Conservation (phyloP, 805 yeast species). For the Starmerella vaccinii region DNA sequence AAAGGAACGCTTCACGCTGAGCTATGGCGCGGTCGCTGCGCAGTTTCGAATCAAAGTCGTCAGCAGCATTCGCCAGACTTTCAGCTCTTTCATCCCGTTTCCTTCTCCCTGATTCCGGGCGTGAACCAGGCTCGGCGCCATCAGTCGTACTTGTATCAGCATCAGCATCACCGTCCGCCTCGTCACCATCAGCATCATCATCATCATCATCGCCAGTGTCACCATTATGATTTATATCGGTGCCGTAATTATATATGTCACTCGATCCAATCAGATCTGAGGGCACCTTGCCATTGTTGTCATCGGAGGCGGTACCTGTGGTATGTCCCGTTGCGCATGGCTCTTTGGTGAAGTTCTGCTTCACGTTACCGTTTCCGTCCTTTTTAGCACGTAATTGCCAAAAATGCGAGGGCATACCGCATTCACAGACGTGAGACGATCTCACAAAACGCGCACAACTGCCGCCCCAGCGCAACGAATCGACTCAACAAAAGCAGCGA, state of each 20-base stretch:
- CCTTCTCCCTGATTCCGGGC: too few species aligned
- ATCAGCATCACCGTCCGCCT: not conserved
- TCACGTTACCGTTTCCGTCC: too few species aligned
- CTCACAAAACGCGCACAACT: too few species aligned
- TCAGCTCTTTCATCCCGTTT: not conserved
- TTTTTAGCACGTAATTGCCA: too few species aligned
- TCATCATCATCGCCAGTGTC: not conserved
- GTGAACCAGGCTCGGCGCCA: too few species aligned
- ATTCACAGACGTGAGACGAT: too few species aligned
- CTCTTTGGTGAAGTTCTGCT: too few species aligned
- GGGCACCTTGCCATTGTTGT: not conserved
- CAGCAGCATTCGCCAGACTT: not conserved
- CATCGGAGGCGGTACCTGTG: not conserved
- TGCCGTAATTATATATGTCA: too few species aligned
- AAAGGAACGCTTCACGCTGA: conserved; percentile 3
- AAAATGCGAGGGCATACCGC: too few species aligned
- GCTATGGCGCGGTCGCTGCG: not conserved
- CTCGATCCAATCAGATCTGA: too few species aligned
- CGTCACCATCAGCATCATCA: not conserved
- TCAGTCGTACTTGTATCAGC: not conserved
- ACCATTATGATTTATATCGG: not conserved
- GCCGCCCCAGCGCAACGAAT: too few species aligned
- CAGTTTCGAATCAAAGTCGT: not conserved
- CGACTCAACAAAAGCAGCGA: too few species aligned
- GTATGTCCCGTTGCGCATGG: not conserved